Evolutionary conservation across 129 eudicot genomes (phyloP).

Genomic region (Heracleum sosnowskyi): DNA sequence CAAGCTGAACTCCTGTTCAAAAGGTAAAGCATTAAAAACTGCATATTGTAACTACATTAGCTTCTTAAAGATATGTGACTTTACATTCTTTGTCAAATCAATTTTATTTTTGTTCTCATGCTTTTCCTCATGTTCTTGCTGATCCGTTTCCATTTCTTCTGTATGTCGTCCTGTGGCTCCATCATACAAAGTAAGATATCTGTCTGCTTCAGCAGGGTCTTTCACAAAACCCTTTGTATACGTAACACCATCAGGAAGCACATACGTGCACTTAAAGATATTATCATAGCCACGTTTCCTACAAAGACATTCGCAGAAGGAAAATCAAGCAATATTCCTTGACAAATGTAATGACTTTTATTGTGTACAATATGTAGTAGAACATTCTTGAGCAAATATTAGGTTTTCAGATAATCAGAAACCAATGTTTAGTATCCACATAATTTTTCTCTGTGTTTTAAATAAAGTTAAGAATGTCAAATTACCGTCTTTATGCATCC

Average conservation of each 20-base stretch:
- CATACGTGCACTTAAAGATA: constrained; percentile 77
- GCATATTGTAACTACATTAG: not conserved
- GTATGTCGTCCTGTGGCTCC: constrained; percentile 21
- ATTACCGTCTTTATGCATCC: constrained; percentile 1
- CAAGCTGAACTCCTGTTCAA: constrained; percentile 77
- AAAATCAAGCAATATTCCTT: not conserved
- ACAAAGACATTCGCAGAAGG: constrained; percentile 15
- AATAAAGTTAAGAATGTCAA: not conserved
- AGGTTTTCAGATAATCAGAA: not conserved
- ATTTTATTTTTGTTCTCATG: constrained; percentile 39
- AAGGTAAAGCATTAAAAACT: constrained; percentile 7
- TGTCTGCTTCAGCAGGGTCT: constrained; percentile 63
- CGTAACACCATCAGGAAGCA: constrained; percentile 92
- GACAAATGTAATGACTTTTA: not conserved
- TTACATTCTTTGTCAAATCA: constrained; percentile 75
- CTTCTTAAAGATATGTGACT: not conserved
- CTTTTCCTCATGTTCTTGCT: constrained; percentile 29
- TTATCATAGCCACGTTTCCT: constrained; percentile 81
- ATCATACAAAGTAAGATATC: constrained; percentile 39
- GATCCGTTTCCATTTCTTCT: constrained; percentile 26
- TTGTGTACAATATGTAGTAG: not conserved
- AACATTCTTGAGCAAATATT: not conserved
- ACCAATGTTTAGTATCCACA: not conserved
- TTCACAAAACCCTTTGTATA: constrained; percentile 76
- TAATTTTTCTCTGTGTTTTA: not conserved